Base-by-base conservation (phyloP, 352 stramenopile genomes). In the Pythium monospermum region DNA sequence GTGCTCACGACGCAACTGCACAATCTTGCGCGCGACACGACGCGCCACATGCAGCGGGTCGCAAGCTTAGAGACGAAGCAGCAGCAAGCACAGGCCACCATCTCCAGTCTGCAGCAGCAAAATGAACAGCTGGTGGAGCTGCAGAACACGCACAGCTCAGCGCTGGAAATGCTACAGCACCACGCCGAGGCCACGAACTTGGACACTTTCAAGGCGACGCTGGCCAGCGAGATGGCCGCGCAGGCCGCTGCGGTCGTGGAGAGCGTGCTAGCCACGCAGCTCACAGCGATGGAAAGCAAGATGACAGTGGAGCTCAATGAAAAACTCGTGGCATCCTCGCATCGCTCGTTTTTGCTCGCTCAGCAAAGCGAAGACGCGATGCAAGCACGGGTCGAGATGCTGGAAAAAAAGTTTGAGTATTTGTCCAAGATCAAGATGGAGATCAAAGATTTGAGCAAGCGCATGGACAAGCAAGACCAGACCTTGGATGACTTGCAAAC, bases 401-500 rank as follows among this genome's bases (percentile, higher is more conserved):
- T 88, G 11, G 77, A 88, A 33, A 88, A 88, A 30, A 73, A 79
- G 19, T 84, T 86, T 27, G 77, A 84, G 19, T 86, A 84, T 39
- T 46, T 88, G 33, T 85, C 73, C 21, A 71, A 74, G 27, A 61
- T 86, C 47, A 86, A 86, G 42, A 84, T 76, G 73, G 75, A 87
- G 55, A 76, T 87, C 48, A 90, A 87, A 44, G 76, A 90, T 11
- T 23, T 87, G 6, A 59, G 39, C 36, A 70, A 69, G 18, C 64
- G 64, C 54, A 67, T 76, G 10, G 76, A 90, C 15, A 75, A 69
- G 47, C 73, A 86, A 31, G 76, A 87, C 13, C 60, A 90, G 37
- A 73, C 57, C 8, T 57, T 87, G 15, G 74, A 83, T 36, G 78
- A 83, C 31, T 71, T 90, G 54, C 65, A 65, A 6, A 69, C 76